Percentiles rank a stretch among this genome's conserved stretches.
These are phyloP conservation scores for Coniochaeta hoffmannii DNA, from an alignment of 2,329 filamentous ascomycete genomes.

Conservation along the genomic window DNA sequence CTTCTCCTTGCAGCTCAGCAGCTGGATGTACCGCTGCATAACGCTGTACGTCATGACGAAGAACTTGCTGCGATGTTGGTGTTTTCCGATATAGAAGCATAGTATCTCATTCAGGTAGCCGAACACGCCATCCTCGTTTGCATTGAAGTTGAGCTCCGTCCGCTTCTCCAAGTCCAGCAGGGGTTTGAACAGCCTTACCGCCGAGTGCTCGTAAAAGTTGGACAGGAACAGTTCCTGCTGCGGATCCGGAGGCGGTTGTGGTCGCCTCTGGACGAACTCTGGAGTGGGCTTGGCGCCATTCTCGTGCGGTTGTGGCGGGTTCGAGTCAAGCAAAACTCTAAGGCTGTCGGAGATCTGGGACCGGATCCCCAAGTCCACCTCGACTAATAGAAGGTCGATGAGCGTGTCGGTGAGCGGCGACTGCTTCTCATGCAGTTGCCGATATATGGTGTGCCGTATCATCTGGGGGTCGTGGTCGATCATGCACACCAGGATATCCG, in stretches of 20 bases:
- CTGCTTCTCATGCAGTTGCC: slow-evolving; percentile 81
- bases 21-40: slow-evolving; percentile 69
- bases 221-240: slow-evolving; percentile 82
- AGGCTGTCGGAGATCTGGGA: slow-evolving; percentile 92
- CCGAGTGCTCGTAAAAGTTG: slow-evolving; percentile 84
- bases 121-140: slow-evolving; percentile 84
- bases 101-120: slow-evolving; percentile 87
- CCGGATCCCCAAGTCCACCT: slow-evolving; percentile 90
- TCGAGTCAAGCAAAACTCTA: slow-evolving; percentile 83
- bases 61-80: slow-evolving; percentile 77
- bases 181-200: slow-evolving; percentile 77
- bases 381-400: slow-evolving; percentile 83
- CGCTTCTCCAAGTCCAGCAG: slow-evolving; percentile 71
- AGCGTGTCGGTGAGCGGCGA: slow-evolving; percentile 83
- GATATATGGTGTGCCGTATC: slow-evolving; percentile 89
- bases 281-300: slow-evolving; percentile 41
- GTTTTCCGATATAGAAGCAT: slow-evolving; percentile 87
- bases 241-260: slow-evolving; percentile 48
- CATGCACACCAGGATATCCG: slow-evolving; percentile 86
- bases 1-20: slow-evolving; percentile 79
- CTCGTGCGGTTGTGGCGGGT: slow-evolving; percentile 44
- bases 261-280: slow-evolving; percentile 38
- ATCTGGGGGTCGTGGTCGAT: slow-evolving; percentile 94
- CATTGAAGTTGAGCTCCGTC: slow-evolving; percentile 61
- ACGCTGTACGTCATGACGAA: slow-evolving; percentile 79